Base-by-base conservation (phyloP, 495 filamentous ascomycete species). In the Lasiosphaeria hispida region DNA sequence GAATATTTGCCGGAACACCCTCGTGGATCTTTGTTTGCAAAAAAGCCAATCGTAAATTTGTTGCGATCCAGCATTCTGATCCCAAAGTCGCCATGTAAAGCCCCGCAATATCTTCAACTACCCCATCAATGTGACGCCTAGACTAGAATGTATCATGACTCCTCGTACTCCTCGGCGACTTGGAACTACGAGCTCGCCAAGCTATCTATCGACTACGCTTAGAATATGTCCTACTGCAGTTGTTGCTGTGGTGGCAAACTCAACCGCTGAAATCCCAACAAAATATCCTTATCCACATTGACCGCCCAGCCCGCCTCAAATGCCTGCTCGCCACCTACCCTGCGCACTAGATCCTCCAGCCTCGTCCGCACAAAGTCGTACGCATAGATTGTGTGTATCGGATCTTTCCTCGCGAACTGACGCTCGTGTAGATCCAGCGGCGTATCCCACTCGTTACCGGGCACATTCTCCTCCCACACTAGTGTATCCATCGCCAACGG, bases 281-380 rank as follows among this genome's bases (percentile, higher is more conserved):
- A 61, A 2, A 97, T 89, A 41, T 95, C 86, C 41, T 78, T 75
- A 73, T 97, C 94, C 36, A 97, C 90, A 75, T 95, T 90, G n/a
- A 79, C 79, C n/a, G 89, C 71, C 87, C 88, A 97, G 43, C 89
- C 80, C 43, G 83, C 79, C 71, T 87, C 79, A 71, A 97, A 96
- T 13, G 71, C 76, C 64, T 86, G 80, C 49, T 84, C 81, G 1
- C 92, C 91, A 4, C 92, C 93, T 57, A 78, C 82, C 4, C 78
- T 73, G 54, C 72, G 74, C 55, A 96, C 82, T n/a, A 88, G 74
- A 1, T 79, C 72, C n/a, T 80, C 74, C 51, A 97, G 64, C 35
- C 84, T 79, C 40, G 85, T 80, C 53, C 83, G 82, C 10, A 96
- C 78, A 67, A 90, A 96, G 8, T 80, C 75, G 30, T 83, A 85